Evolutionary conservation across 352 stramenopile genomes (phyloP).

Genomic region (Pythium oligandrum): DNA sequence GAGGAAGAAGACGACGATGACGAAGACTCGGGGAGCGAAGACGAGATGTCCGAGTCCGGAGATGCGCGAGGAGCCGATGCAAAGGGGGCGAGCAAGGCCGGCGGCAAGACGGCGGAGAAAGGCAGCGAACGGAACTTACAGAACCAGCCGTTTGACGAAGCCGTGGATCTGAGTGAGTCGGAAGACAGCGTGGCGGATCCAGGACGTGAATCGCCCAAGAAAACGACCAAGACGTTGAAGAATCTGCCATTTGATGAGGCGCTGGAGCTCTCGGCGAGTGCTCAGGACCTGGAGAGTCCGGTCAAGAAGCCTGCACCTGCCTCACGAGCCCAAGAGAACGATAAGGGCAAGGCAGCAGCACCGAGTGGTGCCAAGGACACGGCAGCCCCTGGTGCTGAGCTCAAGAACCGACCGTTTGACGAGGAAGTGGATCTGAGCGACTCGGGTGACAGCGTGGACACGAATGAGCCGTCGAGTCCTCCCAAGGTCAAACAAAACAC

Average conservation of each 20-base stretch:
- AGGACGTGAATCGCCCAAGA: slow-evolving; percentile 60
- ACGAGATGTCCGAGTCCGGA: slow-evolving; percentile 70
- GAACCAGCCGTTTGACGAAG: slow-evolving; percentile 86
- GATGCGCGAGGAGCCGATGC: slow-evolving; percentile 33
- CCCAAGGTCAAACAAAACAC: slow-evolving; percentile 28
- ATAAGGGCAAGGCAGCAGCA: slow-evolving; percentile 6
- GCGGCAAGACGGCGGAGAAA: slow-evolving; percentile 15
- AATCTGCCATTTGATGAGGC: slow-evolving; percentile 82
- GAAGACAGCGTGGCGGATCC: slow-evolving; percentile 31
- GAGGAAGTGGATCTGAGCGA: slow-evolving; percentile 85
- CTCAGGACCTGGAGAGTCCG: slow-evolving; percentile 70
- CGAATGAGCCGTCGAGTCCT: slow-evolving; percentile 63
- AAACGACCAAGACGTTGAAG: slow-evolving; percentile 44
- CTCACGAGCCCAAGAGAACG: background rate
- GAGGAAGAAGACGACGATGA: slow-evolving; percentile 57
- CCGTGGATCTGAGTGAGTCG: slow-evolving; percentile 84
- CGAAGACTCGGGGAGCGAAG: slow-evolving; percentile 51
- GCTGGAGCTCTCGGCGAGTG: slow-evolving; percentile 74
- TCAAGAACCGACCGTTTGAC: slow-evolving; percentile 85
- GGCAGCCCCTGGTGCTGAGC: slow-evolving; percentile 29
- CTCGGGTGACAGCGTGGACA: slow-evolving; percentile 82
- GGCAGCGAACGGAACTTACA: slow-evolving; percentile 41
- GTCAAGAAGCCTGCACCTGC: slow-evolving; percentile 18
- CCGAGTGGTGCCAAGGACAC: background rate
- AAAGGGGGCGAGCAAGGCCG: slow-evolving; percentile 2